A percentile compares a stretch with the other conserved stretches of the same genome.
These are phyloP conservation scores for Penicillium sp. DNA, from an alignment of 2,329 filamentous ascomycete species.

Conservation along the genomic window DNA sequence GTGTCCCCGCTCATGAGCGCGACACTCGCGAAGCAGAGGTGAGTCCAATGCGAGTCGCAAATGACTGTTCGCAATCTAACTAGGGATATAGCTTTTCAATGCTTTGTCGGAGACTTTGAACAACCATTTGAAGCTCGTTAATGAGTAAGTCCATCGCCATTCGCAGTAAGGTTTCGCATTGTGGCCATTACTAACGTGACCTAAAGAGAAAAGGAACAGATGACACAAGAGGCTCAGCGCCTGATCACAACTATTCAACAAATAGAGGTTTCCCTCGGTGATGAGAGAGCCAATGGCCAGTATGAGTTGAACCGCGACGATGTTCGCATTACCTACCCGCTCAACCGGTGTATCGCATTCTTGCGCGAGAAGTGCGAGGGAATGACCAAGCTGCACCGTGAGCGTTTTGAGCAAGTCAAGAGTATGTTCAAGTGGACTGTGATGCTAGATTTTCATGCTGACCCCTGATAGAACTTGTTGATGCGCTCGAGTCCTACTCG, in stretches of 20 bases:
- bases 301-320: constrained; percentile 66
- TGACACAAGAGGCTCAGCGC: constrained; percentile 85
- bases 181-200: neutral
- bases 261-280: constrained; percentile 88
- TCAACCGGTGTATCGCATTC: constrained; percentile 73
- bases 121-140: constrained; percentile 82
- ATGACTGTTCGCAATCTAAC: neutral
- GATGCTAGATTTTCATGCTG: constrained; percentile 14
- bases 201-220: constrained; percentile 75
- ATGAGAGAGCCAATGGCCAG: constrained; percentile 65
- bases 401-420: constrained; percentile 93
- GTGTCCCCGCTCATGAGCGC: constrained; percentile 89
- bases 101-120: constrained; percentile 90
- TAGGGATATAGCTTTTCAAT: constrained; percentile 70
- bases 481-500: constrained; percentile 93
- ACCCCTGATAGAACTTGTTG: constrained; percentile 72
- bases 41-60: constrained; percentile 32
- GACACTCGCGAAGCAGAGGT: constrained; percentile 89
- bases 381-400: constrained; percentile 78
- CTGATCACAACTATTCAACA: constrained; percentile 85
- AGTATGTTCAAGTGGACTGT: constrained; percentile 58
- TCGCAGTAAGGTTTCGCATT: neutral
- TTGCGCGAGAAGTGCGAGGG: constrained; percentile 85
- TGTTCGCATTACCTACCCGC: constrained; percentile 79
- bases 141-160: constrained; percentile 52